These are phyloP conservation scores for Apiotrichum montevideense DNA, from an alignment of 1,284 basidiomycete species.

Conservation along the genomic window DNA sequence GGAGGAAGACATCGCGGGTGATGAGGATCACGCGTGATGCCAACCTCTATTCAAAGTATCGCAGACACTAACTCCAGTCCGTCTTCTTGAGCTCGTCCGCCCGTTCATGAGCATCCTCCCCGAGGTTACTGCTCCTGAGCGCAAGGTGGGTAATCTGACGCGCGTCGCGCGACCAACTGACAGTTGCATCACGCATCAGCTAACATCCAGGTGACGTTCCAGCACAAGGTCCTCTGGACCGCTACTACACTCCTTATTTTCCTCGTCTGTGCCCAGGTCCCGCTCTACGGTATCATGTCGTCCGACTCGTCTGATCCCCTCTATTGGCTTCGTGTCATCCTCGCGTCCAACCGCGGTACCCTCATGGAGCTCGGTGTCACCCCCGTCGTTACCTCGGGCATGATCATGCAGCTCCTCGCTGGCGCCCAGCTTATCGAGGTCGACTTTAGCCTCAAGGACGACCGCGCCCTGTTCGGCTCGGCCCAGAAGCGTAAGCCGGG, in stretches of 20 bases:
- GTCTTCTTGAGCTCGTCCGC: constrained; percentile 91
- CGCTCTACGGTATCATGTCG: constrained; percentile 95
- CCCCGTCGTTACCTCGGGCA: constrained; percentile 93
- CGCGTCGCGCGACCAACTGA: no score
- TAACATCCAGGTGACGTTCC: constrained; percentile 70
- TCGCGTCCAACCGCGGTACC: constrained; percentile 95
- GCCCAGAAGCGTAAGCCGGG: constrained; percentile 83
- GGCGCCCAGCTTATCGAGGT: constrained; percentile 97
- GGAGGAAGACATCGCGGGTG: no score
- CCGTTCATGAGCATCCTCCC: constrained; percentile 89
- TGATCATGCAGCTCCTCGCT: constrained; percentile 99
- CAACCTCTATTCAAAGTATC: constrained; percentile 2
- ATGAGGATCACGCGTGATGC: neutral
- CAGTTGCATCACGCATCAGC: neutral
- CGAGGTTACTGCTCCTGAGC: constrained; percentile 91
- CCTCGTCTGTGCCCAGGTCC: constrained; percentile 94
- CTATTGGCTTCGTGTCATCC: constrained; percentile 99
- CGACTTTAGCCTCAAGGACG: constrained; percentile 95
- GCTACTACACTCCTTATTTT: constrained; percentile 95
- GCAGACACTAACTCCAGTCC: constrained; percentile 53
- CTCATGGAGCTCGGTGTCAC: constrained; percentile 99
- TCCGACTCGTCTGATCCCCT: constrained; percentile 96
- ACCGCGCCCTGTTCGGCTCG: constrained; percentile 88
- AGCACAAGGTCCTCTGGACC: constrained; percentile 95
- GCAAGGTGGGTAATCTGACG: constrained; percentile 58